Evolutionary conservation across 345 rosid genomes (phyloP).

Genomic region (Zanthoxylum bungeanum): DNA sequence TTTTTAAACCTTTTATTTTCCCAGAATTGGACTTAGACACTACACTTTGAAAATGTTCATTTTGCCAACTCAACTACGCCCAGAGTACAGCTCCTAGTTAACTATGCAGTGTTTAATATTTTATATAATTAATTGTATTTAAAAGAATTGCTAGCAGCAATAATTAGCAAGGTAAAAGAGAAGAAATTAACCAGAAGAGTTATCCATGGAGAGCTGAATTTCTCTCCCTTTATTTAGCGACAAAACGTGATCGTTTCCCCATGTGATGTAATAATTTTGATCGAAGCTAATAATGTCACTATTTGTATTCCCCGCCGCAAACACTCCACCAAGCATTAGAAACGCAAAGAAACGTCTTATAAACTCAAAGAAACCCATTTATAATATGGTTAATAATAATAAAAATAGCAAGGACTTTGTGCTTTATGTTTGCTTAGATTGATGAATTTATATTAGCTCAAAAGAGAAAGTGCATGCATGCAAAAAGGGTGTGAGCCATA

Average conservation of each 20-base stretch:
- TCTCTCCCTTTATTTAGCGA: slow-evolving; percentile 25
- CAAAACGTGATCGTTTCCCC: slow-evolving; percentile 40
- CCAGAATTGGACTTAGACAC: no score
- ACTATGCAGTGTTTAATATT: no score
- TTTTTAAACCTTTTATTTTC: no score
- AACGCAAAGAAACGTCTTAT: neutral
- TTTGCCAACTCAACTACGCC: no score
- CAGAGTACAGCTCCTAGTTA: no score
- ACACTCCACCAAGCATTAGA: slow-evolving; percentile 1
- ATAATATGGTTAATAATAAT: no score
- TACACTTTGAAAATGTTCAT: no score
- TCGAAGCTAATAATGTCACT: slow-evolving; percentile 19
- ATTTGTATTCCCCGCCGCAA: neutral
- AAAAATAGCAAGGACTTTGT: neutral
- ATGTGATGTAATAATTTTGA: slow-evolving; percentile 34
- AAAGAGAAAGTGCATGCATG: neutral
- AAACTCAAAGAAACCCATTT: neutral
- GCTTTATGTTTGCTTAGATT: neutral
- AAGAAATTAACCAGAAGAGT: slow-evolving; percentile 38
- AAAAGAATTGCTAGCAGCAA: neutral
- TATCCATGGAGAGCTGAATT: slow-evolving; percentile 51
- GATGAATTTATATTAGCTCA: neutral
- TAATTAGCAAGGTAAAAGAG: neutral
- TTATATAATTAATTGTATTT: no score
- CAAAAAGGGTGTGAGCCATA: slow-evolving; percentile 1